phyloP scores from a whole-genome alignment of 257 asterid species.

The Solanum chiquidenum region DNA sequence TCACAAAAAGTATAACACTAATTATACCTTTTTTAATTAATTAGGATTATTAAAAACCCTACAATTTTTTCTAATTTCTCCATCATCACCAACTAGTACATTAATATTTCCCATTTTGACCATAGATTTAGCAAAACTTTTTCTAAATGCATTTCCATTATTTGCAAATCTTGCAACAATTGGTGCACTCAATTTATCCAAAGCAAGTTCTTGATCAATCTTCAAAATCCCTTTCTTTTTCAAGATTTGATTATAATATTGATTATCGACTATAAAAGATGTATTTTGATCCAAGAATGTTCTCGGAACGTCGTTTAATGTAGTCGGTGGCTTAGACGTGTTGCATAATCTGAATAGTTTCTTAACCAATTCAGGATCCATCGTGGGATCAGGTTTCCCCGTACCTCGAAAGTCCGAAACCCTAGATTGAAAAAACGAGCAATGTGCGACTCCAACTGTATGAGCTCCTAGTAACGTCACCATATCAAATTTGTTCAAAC shows the following conservation, averaged over 20 bases:
- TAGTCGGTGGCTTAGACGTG: slow-evolving; percentile 23
- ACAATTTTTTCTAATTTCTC: slow-evolving; percentile 28
- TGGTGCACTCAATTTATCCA: slow-evolving; percentile 29
- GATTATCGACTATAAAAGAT: slow-evolving; percentile 45
- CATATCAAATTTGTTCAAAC: slow-evolving; percentile 50
- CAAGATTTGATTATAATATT: slow-evolving; percentile 43
- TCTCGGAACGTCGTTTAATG: slow-evolving; percentile 6
- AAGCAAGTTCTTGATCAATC: slow-evolving; percentile 57
- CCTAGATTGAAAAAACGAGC: slow-evolving; percentile 45
- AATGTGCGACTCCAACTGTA: slow-evolving; percentile 65
- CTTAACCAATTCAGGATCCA: slow-evolving; percentile 44
- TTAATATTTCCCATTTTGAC: slow-evolving; percentile 18
- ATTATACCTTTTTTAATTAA: neutral
- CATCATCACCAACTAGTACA: slow-evolving; percentile 15
- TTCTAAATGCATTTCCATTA: neutral
- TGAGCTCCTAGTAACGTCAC: slow-evolving; percentile 69
- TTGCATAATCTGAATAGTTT: slow-evolving; percentile 27
- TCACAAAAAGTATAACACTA: neutral
- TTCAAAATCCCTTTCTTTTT: slow-evolving; percentile 45
- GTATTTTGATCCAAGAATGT: slow-evolving; percentile 64
- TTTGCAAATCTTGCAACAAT: slow-evolving; percentile 14
- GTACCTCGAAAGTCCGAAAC: slow-evolving; percentile 32
- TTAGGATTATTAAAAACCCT: slow-evolving; percentile 6
- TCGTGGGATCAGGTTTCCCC: neutral
- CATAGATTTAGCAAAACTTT: slow-evolving; percentile 14